Conservation (phyloP, 768 basidiomycete species). For the Pisolithus microcarpus region DNA sequence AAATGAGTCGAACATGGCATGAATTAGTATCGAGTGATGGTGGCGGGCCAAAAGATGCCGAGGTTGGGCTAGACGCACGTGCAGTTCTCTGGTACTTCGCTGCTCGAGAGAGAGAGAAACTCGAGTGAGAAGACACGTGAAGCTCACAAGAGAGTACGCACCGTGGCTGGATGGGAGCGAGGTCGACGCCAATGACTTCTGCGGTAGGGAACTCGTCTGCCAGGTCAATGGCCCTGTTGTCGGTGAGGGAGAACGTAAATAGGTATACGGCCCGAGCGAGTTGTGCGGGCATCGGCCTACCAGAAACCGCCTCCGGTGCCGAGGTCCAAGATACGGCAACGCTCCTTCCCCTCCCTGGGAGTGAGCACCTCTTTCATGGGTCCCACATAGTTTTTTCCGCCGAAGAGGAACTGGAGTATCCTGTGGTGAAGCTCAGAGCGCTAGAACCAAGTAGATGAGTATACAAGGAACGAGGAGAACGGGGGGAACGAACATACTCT, state of each 20-base stretch:
- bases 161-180: conserved; percentile 69
- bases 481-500: conserved; percentile 33
- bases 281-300: conserved; percentile 27
- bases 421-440: conserved; percentile 59
- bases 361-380: conserved; percentile 51
- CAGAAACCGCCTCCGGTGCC: conserved; percentile 63
- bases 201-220: conserved; percentile 64
- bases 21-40: no score
- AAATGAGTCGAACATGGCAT: no score
- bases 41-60: no score
- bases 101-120: no score
- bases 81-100: conserved; percentile 64
- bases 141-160: conserved; percentile 22
- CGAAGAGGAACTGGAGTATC: conserved; percentile 59
- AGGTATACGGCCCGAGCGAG: neutral
- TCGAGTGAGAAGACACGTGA: neutral
- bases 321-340: conserved; percentile 50
- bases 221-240: conserved; percentile 59
- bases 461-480: neutral
- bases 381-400: conserved; percentile 58
- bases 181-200: conserved; percentile 63
- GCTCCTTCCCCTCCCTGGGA: conserved; percentile 26
- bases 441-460: conserved; percentile 26
- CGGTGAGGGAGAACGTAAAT: neutral
- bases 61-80: conserved; percentile 40